phyloP scores from a whole-genome alignment of 768 basidiomycete genomes.

The Boletus reticulatus region DNA sequence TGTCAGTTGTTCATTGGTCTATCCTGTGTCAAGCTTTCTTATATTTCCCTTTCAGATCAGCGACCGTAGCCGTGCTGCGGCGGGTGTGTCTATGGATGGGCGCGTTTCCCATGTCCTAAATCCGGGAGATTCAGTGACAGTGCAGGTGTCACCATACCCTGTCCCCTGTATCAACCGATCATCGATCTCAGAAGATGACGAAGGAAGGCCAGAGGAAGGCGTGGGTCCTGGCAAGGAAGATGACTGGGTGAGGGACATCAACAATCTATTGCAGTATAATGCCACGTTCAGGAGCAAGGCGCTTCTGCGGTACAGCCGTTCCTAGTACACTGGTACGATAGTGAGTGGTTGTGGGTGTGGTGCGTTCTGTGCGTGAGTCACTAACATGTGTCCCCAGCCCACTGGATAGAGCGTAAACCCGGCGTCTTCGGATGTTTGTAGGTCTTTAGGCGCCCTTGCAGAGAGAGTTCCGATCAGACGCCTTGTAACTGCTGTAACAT shows the following conservation, averaged over 20 bases:
- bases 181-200: conserved; percentile 57
- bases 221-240: conserved; percentile 80
- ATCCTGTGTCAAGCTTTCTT: too few species aligned
- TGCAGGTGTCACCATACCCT: conserved; percentile 82
- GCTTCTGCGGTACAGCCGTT: conserved; percentile 69
- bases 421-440: neutral
- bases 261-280: conserved; percentile 92
- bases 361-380: neutral
- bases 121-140: conserved; percentile 82
- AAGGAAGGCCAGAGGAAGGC: conserved; percentile 53
- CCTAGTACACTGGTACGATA: conserved; percentile 10
- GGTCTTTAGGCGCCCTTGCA: neutral
- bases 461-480: neutral
- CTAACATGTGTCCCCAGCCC: conserved; percentile 5
- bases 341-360: conserved; percentile 10
- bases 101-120: conserved; percentile 78
- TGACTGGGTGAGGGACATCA: conserved; percentile 97
- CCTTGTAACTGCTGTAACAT: neutral
- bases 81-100: conserved; percentile 93
- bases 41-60: conserved; percentile 57
- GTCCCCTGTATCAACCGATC: conserved; percentile 93
- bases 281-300: conserved; percentile 91
- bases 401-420: neutral
- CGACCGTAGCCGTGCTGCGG: conserved; percentile 78
- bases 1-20: conserved; percentile 40